These are phyloP conservation scores for Cornus florida DNA, from an alignment of 148 eudicot genomes.

Conservation along the genomic window DNA sequence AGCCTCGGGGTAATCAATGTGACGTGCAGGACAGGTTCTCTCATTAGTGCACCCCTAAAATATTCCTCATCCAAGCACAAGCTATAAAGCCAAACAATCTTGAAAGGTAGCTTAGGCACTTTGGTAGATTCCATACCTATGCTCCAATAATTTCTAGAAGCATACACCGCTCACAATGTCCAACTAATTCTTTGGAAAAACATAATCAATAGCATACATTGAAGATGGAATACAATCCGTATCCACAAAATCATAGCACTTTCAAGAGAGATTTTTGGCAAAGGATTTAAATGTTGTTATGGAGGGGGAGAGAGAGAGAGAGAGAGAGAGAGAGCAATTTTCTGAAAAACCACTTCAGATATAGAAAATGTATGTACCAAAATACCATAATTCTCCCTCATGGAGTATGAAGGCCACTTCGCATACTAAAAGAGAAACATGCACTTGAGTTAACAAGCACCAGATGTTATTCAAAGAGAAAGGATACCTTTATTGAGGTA, in stretches of 20 bases:
- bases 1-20: neutral
- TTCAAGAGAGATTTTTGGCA: too few relatives aligned
- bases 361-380: too few relatives aligned
- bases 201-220: neutral
- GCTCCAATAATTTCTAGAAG: neutral
- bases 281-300: too few relatives aligned
- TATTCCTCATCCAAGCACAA: neutral
- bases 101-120: neutral
- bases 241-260: neutral
- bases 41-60: neutral
- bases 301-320: too few relatives aligned
- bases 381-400: too few relatives aligned
- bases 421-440: neutral
- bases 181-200: neutral
- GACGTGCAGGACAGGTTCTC: neutral
- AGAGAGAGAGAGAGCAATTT: too few relatives aligned
- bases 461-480: neutral
- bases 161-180: neutral
- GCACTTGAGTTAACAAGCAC: neutral
- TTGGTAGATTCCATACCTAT: neutral
- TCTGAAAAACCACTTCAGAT: too few relatives aligned
- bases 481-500: slow-evolving; percentile 64
- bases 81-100: neutral
- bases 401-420: neutral
- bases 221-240: neutral